Evolutionary conservation across 1,284 basidiomycete genomes (phyloP), one percentile per base, ranked within the genome.

Genomic region (Coniophora puteana): DNA sequence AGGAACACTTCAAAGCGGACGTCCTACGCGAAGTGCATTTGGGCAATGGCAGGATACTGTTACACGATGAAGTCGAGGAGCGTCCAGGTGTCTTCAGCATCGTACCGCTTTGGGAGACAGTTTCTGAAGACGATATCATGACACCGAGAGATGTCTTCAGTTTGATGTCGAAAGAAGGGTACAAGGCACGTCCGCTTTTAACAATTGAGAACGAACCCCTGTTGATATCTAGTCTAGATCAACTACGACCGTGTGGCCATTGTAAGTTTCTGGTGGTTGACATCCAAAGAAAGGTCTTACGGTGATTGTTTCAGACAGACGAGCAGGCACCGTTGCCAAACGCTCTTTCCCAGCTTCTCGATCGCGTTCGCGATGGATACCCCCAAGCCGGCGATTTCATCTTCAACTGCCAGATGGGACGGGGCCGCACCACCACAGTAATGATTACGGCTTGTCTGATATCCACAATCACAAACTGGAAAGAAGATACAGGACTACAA

Each of bases 21-120:
- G 81, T 99, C 12, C 67, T 98, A 16, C 71, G 76, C 3, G 96
- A 99, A 63, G 73, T 94, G 21, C 69, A 72, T 34, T 65, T 72
- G 38, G 78, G 83, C n/a, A 66, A 77, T 21, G 93, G 94, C 3
- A 80, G 91, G 22, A 80, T 99, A 26, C 68, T 99, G 4, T 72
- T 95, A 2, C 96, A 99, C 51, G 96, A 99, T 57, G 96, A 99
- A 66, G 79, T 95, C 5, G 93, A 97, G 62, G 93, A 93, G 46
- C 78, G 89, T 22, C 89, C 93, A 1, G 95, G 95, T 1, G 76
- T 82, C 3, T 99, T 94, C 65, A 80, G 83, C 17, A 87, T 94
- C 51, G 82, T 93, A 34, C 89, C 91, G 0, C 74, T 85, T 34
- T 96, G 93, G 94, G 92, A 95, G 63, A 80, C 77, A 5, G 83